Base-by-base conservation (phyloP, 2,329 filamentous ascomycete genomes). In the Pyricularia sp. region DNA sequence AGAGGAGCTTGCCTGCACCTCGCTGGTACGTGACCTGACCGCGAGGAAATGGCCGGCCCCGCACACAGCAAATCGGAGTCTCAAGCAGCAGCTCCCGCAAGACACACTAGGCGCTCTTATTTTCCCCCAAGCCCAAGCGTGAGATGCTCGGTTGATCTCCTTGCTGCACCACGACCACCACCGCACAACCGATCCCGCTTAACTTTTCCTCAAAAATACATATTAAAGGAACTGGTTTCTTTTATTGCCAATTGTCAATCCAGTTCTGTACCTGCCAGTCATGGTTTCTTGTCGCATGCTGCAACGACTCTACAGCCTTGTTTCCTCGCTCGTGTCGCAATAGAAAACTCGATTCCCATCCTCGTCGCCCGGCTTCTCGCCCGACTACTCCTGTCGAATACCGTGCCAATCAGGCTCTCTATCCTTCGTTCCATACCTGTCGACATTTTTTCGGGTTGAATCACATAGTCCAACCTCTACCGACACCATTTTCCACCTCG, bases 371-470 rank as follows among this genome's bases (percentile, higher is more conserved):
- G 74, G 73, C 72, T 72, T 74, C 75, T 73, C 71, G 71, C 73
- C 76, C 71, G 50, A 74, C 73, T 73, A 70, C 72, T 68, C 23
- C 12, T 26, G 58, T 61, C 23, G 23, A 25, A 25, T 14, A 61
- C 17, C 58, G n/a, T 61, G 58, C 28, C 58, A 61, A 26, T 61
- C 36, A 42, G 65, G 6, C 65, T 36, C 33, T 66, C 33, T 36
- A 26, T 23, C 65, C n/a, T 25, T 66, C 23, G 7, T 61, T 61
- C 1, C 58, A 61, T 61, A 25, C 58, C 58, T 61, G 23, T 73
- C 72, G 71, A 73, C 71, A 72, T 74, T 76, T 74, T 63, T 66
- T 74, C 72, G 72, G 30, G 42, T 11, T 55, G 36, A 26, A 61
- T 25, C 11, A 14, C 58, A 42, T 25, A 26, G 0, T 61, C 58